A percentile compares a stretch with the other conserved stretches of the same genome.
phyloP scores from a whole-genome alignment of 257 asterid species.

The Pogostemon cablin region DNA sequence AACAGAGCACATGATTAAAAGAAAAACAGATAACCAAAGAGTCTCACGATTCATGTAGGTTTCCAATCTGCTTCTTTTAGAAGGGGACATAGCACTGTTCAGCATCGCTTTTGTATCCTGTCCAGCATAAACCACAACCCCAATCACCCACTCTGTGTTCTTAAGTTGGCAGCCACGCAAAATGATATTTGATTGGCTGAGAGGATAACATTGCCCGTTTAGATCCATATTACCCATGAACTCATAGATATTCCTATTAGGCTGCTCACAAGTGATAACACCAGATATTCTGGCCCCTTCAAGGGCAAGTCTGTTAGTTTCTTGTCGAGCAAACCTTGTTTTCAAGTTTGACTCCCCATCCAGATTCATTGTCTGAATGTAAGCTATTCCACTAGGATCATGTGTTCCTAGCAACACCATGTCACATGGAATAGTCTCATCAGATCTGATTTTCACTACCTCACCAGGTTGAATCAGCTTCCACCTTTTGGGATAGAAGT shows the following conservation, averaged over 20 bases:
- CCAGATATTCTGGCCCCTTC: constrained; percentile 70
- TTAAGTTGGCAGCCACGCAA: constrained; percentile 98
- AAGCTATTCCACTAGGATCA: constrained; percentile 95
- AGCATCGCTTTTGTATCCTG: constrained; percentile 97
- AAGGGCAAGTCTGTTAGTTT: constrained; percentile 67
- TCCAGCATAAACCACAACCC: constrained; percentile 98
- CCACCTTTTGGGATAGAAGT: constrained; percentile 72
- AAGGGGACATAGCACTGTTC: constrained; percentile 88
- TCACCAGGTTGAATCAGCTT: constrained; percentile 83
- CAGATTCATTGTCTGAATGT: constrained; percentile 96
- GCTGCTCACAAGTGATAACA: constrained; percentile 89
- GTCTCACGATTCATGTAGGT: constrained; percentile 97
- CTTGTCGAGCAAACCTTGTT: constrained; percentile 99
- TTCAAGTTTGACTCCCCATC: constrained; percentile 99
- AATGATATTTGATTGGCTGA: constrained; percentile 90
- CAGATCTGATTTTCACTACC: constrained; percentile 76
- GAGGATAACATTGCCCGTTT: constrained; percentile 66
- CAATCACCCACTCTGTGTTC: constrained; percentile 94
- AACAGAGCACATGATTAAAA: constrained; percentile 80
- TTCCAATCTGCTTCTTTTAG: constrained; percentile 95
- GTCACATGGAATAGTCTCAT: constrained; percentile 97
- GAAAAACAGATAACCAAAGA: constrained; percentile 87
- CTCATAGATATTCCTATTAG: constrained; percentile 94
- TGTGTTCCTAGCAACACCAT: constrained; percentile 89
- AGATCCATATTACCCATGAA: constrained; percentile 93